Evolutionary conservation across 495 filamentous ascomycete species (phyloP), one percentile per base, ranked within the genome.

Genomic region (Aspergillus bridgeri): DNA sequence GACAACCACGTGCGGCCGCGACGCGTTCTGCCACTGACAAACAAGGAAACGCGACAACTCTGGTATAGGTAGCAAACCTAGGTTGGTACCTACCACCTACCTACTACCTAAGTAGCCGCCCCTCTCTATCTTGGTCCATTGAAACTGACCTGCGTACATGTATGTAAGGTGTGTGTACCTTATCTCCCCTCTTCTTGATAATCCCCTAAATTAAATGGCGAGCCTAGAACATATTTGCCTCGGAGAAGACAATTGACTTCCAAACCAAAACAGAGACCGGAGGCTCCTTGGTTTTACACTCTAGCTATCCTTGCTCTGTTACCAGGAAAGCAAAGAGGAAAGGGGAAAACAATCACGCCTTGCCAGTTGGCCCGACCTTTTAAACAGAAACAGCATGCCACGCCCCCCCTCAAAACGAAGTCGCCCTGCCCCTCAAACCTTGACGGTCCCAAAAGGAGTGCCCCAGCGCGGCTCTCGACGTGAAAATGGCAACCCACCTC

Each of bases 351-450:
- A n/a, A 9, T 3, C 1, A 6, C 27, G 11, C 6, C 19, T 48
- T 8, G 1, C 23, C 20, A 2, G 46, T 15, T 5, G 46, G 20
- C 20, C 6, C 33, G 13, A 11, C 3, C 33, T 15, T 38, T 15
- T 13, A 38, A 24, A n/a, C 27, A 20, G 11, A 38, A 13, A 4
- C 33, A 57, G 18, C 29, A 78, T 79, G 76, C 76, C 76, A 44
- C 75, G 76, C 42, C 76, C 76, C 48, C 68, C 74, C 21, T 62
- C 70, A 17, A 76, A 73, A 61, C 65, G 75, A 58, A 76, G 64
- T 67, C 68, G 75, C 42, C 60, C 60, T 44, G 51, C 48, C 23
- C 50, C 64, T 15, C 67, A 70, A 44, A 58, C 64, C 17, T 22
- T 51, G 42, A 42, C 22, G 0, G 29, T 18, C 23, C 27, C 51